Conservation (phyloP, 495 filamentous ascomycete species). For the Beverwykella pulmonaria region DNA sequence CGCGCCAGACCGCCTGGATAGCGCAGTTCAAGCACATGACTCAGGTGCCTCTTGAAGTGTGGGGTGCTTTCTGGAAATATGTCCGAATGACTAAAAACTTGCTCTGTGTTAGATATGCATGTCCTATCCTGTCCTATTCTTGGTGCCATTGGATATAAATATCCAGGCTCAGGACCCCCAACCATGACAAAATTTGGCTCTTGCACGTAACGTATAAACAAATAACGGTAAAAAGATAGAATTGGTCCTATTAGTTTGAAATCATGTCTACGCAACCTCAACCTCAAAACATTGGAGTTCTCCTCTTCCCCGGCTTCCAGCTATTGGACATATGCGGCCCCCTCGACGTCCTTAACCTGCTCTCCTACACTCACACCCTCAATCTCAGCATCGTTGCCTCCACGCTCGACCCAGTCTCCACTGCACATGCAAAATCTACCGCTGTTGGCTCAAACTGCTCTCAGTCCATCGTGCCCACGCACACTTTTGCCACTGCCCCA, state of each 20-base stretch:
- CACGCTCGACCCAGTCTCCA: constrained; percentile 57
- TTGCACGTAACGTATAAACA: too few relatives aligned
- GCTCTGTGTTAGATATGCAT: background rate
- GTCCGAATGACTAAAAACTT: background rate
- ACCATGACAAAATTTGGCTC: too few relatives aligned
- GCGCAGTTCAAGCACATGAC: background rate
- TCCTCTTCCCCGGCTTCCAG: constrained; percentile 58
- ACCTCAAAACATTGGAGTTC: constrained; percentile 42
- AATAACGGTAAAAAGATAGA: background rate
- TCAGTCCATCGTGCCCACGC: constrained; percentile 61
- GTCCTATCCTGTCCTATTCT: background rate
- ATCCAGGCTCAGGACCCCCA: too few relatives aligned
- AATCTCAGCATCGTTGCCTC: constrained; percentile 55
- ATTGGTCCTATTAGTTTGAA: background rate
- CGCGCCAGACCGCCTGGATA: background rate
- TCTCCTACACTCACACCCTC: constrained; percentile 49
- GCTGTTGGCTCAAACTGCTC: constrained; percentile 41
- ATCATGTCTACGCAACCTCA: background rate
- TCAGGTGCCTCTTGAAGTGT: background rate
- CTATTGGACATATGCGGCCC: constrained; percentile 62
- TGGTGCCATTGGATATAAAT: too few relatives aligned
- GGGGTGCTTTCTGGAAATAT: background rate
- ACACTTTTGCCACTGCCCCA: constrained; percentile 56
- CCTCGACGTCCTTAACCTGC: constrained; percentile 62
- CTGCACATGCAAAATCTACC: constrained; percentile 32